Evolutionary conservation across 257 asterid genomes (phyloP), one percentile per base, ranked within the genome.

Genomic region (Forsythia suspensa): DNA sequence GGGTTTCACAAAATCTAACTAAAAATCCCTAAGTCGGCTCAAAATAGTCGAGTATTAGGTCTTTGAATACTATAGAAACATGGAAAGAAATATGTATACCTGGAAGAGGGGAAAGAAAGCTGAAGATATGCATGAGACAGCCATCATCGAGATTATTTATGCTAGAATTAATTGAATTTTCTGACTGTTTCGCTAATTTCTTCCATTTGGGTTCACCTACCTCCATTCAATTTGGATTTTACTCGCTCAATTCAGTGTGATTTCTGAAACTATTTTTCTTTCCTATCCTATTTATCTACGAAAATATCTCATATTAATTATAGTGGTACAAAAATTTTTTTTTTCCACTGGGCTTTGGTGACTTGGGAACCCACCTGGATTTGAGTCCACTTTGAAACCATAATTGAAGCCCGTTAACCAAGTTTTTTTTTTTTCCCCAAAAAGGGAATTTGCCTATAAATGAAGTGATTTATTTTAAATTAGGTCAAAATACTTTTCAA

Each of bases 21-120:
- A 43, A 76, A 78, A 44, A 36, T 24, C 71, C 66, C 12, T 0
- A 74, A 61, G 65, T 81, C 61, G 48, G 66, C 80, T 52, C 12
- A 36, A 51, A 41, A 57, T 43, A 1, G 21, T 61, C 20, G 41
- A 63, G 1, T 63, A 21, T 61, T 42, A 65, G 55, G 67, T 9
- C 63, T 34, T 66, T 7, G 51, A 70, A 24, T 24, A 29, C 75
- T 15, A 36, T 20, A 68, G 75, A 41, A 63, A 70, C 61, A 72
- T 2, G 46, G 46, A 46, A 8, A 29, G 0, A 15, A 3, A 78
- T 71, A 42, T 41, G 34, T 51, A 52, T 84, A 93, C 99, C 99
- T 88, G 98, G 99, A 44, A 93, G 88, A 16, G 99, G 99, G 71
- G 92, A 83, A 74, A 95, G 95, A 91, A 91, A 95, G 87, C 94